Conservation (phyloP, 148 eudicot genomes). For the Rhododendron williamsianum region DNA sequence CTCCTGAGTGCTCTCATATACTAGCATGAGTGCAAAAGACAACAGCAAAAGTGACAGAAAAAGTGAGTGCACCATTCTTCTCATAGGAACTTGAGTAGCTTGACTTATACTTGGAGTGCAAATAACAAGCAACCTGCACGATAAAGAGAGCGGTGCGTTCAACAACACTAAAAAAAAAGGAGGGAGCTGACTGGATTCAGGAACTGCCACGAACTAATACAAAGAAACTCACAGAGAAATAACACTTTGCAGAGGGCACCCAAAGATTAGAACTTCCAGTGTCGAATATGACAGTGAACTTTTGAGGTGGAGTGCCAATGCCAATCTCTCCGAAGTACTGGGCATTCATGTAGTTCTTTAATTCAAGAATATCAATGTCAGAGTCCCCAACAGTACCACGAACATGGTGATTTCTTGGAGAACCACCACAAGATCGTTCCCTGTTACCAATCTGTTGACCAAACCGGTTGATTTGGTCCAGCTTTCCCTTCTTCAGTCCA, state of each 20-base stretch:
- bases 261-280: conserved; percentile 93
- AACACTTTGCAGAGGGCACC: conserved; percentile 87
- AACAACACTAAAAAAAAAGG: background rate
- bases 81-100: conserved; percentile 60
- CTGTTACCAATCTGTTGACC: conserved; percentile 30
- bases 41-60: background rate
- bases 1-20: background rate
- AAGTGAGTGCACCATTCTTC: conserved; percentile 53
- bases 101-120: conserved; percentile 81
- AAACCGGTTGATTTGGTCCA: conserved; percentile 42
- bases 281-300: conserved; percentile 82
- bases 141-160: background rate
- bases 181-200: background rate
- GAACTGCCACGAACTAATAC: background rate
- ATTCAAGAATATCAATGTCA: conserved; percentile 47
- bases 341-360: conserved; percentile 83
- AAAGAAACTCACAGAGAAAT: conserved; percentile 59
- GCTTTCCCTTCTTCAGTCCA: conserved; percentile 61
- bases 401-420: conserved; percentile 25
- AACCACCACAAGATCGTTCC: conserved; percentile 7
- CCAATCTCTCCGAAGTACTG: conserved; percentile 91
- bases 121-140: conserved; percentile 68
- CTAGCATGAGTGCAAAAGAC: background rate
- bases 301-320: conserved; percentile 86
- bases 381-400: conserved; percentile 29